phyloP scores from a whole-genome alignment of 257 asterid genomes.

The Gynochthodes officinalis region DNA sequence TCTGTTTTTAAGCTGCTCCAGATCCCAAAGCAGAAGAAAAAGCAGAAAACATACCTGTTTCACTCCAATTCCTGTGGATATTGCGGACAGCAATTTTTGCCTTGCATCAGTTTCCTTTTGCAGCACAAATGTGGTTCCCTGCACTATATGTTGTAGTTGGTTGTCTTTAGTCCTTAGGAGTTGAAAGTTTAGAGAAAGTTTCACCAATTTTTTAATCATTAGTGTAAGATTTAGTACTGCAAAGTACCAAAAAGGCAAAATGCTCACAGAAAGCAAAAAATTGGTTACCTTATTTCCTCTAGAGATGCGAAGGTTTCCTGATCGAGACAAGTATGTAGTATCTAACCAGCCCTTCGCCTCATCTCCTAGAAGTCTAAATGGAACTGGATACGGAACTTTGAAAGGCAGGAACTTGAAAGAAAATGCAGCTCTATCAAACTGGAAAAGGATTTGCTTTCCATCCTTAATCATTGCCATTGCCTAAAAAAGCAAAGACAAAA shows the following conservation, averaged over 20 bases:
- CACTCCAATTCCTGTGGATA: conserved; percentile 53
- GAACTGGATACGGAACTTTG: conserved; percentile 92
- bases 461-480: conserved; percentile 74
- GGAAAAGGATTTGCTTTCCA: conserved; percentile 68
- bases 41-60: conserved; percentile 42
- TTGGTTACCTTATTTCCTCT: conserved; percentile 84
- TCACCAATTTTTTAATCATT: background rate
- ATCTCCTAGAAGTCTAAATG: conserved; percentile 88
- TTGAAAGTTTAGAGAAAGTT: background rate
- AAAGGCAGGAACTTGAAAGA: conserved; percentile 79
- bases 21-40: background rate
- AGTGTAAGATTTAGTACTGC: background rate
- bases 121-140: conserved; percentile 98
- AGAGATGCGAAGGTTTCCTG: conserved; percentile 85
- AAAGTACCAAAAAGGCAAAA: conserved; percentile 3
- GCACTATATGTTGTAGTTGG: conserved; percentile 60
- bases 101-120: conserved; percentile 80
- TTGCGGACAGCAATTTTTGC: conserved; percentile 64
- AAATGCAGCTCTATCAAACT: conserved; percentile 88
- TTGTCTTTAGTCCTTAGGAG: conserved; percentile 40
- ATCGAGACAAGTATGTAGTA: conserved; percentile 80
- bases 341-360: conserved; percentile 98
- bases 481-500: conserved; percentile 27
- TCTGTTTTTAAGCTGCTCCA: background rate
- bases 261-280: background rate